Evolutionary conservation across 352 stramenopile species (phyloP), one percentile per base, ranked within the genome.

Genomic region (Phytophthora europaea): DNA sequence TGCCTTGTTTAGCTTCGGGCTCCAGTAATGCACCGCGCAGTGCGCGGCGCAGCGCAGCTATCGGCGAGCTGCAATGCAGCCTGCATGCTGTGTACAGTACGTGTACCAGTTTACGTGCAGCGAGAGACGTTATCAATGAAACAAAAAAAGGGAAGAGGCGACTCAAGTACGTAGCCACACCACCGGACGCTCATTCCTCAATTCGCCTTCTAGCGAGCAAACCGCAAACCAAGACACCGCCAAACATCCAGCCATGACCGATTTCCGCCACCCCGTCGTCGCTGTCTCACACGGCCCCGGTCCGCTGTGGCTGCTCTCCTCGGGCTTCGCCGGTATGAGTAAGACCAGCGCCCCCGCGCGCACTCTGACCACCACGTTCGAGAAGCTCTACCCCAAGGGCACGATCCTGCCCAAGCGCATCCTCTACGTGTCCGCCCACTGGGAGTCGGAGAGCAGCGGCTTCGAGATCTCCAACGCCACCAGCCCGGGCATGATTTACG

Each of bases 381-480:
- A 51, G 18, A 65, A 74, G 28, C 34, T 78, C 18, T 72, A 81
- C 20, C 55, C 59, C 61, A 68, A 57, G 50, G 61, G 33, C 65
- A 69, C 54, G 47, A 61, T 56, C 16, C 58, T 82, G 45, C 82
- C 80, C 16, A 82, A 75, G 73, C 75, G 74, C 20, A 91, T 97
- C 72, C 72, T 98, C 18, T 72, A 97, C 13, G 67, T 97, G 40
- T 90, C 82, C 16, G 90, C 89, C 48, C 92, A 98, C 70, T 97
- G 84, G 80, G 87, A 97, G 72, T 70, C 59, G 5, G 54, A 73
- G 10, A 50, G 40, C 12, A 52, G 28, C 15, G 60, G 45, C 28
- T 73, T 77, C 8, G 70, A 70, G 53, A 88, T 84, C 68, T 81
- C 76, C 34, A 82, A 81, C 26, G 48, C 75, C 7, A 75, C 83